Base-by-base conservation (phyloP, 306 rosid genomes). In the Citrullus mucosospermus region DNA sequence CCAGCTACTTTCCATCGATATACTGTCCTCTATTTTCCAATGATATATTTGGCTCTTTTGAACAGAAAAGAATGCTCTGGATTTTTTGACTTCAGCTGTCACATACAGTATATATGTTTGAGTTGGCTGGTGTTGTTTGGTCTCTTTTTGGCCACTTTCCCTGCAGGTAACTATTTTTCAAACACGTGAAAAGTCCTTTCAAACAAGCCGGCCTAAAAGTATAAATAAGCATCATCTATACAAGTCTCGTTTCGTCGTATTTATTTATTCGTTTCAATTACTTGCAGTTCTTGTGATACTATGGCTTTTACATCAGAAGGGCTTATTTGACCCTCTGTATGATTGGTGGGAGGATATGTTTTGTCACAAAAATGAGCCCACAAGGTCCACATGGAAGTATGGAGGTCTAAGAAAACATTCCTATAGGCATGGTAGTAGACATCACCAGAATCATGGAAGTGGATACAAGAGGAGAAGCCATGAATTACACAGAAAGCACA, bases 31-130 rank as follows among this genome's bases (percentile, higher is more conserved):
- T 34, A 34, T 63, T 7, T 75, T 76, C 54, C 17, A 17, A 56
- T 16, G 28, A 17, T 54, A 22, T 44, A 16, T 82, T 69, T 69
- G 58, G 58, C 44, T 74, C 65, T 69, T 78, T 22, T 66, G 81
- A 75, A 80, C 91, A 89, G 97, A 82, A 88, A 80, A 67, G 89
- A 92, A 79, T 95, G 97, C 90, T 76, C 87, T 30, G 86, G 92
- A 1, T 89, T 92, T 85, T 92, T 95, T 65, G 97, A 95, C 89
- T 88, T 91, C 87, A 85, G 84, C 79, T 95, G 99, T 84, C 97
- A 95, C 85, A 84, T 92, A 71, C 97, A 95, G 60, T 92, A 95
- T 22, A 74, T 91, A 86, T 95, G 99, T 83, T 80, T 91, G 91
- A 90, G 92, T 82, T 95, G 97, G 99, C 38, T 92, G 22, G 48